Evolutionary conservation across 192 early-diverging fungal species (phyloP), one percentile per base, ranked within the genome.

Genomic region (Backusella morwellensis): DNA sequence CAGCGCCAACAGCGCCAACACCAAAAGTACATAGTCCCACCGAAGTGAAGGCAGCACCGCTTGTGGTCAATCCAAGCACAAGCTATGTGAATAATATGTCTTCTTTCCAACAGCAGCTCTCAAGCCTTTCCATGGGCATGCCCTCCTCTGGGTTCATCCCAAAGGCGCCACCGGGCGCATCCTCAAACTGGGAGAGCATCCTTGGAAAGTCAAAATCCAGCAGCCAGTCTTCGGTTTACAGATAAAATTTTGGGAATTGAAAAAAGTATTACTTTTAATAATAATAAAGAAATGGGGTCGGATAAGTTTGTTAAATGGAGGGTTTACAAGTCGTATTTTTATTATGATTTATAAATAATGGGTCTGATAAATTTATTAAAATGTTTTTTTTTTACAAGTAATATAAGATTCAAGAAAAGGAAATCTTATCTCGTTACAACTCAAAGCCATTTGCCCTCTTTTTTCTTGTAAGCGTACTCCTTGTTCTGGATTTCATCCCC

Each of bases 61-160:
- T 44, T 23, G 66, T 35, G 17, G 5, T 41, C 40, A 38, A n/a
- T 36, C 50, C 54, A 26, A 47, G 74, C 17, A 42, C 56, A 26
- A 72, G 44, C 6, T 76, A 72, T 67, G 41, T 44, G 8, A 68
- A 35, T 12, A 77, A 77, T 15, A 47, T 76, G 32, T 56, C 40
- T 36, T 66, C 29, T n/a, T 81, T 68, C 38, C 75, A 77, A 35
- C 63, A 81, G 59, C 80, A 81, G 74, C 23, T 81, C 19, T 76
- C 69, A 11, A 70, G 75, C 14, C 66, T 81, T 26, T 66, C 80
- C 0, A 35, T 77, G 34, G 80, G 72, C 9, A 75, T 66, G 63
- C 80, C 80, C 5, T 59, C 79, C 1, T 68, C 74, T n/a, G 74
- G 74, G 4, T 50, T 76, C 17, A 75, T 76, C 3, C 79, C 79